Evolutionary conservation across 805 yeast genomes (phyloP).

Genomic region (Hanseniaspora valbyensis): DNA sequence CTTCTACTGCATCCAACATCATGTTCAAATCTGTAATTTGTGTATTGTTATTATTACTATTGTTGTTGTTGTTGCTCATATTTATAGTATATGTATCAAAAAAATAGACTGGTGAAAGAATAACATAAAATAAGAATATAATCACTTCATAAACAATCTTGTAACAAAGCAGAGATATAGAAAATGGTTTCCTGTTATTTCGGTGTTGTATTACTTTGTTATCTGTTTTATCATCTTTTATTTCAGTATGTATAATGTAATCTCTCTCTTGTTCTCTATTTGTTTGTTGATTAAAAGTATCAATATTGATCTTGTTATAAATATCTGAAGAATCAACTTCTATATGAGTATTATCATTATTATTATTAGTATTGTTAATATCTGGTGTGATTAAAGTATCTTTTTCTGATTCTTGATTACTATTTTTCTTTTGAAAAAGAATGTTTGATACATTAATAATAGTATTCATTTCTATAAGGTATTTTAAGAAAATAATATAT

Average conservation of each 20-base stretch:
- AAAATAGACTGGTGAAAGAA: slow-evolving; percentile 9
- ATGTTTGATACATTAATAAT: slow-evolving; percentile 14
- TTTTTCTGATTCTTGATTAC: neutral
- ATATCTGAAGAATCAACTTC: too few species aligned
- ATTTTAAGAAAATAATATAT: too few species aligned
- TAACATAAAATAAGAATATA: slow-evolving; percentile 4
- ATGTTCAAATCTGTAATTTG: too few species aligned
- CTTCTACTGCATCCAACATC: too few species aligned
- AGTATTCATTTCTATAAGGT: slow-evolving; percentile 7
- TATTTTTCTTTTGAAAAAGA: neutral
- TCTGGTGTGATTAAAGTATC: neutral
- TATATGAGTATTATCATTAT: too few species aligned
- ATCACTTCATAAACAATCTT: slow-evolving; percentile 4
- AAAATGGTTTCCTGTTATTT: neutral
- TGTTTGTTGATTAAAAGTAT: too few species aligned
- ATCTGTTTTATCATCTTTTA: neutral
- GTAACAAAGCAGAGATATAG: neutral
- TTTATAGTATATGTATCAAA: slow-evolving; percentile 12
- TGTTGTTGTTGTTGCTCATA: neutral
- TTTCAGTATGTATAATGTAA: too few species aligned
- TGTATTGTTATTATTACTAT: neutral
- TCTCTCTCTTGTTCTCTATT: too few species aligned
- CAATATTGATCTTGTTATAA: too few species aligned
- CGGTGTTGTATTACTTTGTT: neutral
- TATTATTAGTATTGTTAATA: too few species aligned